phyloP scores from a whole-genome alignment of 2,329 filamentous ascomycete species.

The Aspergillus niger region DNA sequence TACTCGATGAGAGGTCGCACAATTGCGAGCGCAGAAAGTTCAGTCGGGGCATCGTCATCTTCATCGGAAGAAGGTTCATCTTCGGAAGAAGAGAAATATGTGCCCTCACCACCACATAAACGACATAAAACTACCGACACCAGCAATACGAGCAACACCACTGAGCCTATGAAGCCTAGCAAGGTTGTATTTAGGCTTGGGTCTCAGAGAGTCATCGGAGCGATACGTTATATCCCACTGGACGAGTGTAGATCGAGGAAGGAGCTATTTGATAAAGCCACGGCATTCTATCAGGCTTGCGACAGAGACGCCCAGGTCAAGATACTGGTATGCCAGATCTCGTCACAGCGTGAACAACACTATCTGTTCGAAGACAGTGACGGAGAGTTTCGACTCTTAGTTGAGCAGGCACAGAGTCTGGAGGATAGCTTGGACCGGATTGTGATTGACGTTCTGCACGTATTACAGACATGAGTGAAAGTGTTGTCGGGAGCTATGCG shows the following conservation, averaged over 20 bases:
- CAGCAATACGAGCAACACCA: neutral
- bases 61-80: neutral
- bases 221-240: conserved; percentile 22
- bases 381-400: conserved; percentile 26
- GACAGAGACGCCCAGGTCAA: conserved; percentile 13
- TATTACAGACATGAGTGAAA: neutral
- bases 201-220: conserved; percentile 11
- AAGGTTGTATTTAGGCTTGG: conserved; percentile 23
- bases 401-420: conserved; percentile 16
- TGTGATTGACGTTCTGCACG: conserved; percentile 1
- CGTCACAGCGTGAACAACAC: conserved; percentile 12
- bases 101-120: neutral
- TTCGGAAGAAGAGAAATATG: conserved; percentile 3
- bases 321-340: conserved; percentile 20
- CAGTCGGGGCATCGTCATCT: neutral
- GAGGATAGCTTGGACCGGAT: neutral
- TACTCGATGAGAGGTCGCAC: neutral
- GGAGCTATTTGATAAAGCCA: conserved; percentile 25
- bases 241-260: conserved; percentile 17
- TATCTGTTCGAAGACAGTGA: conserved; percentile 25
- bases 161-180: neutral
- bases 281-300: conserved; percentile 21
- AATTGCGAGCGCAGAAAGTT: neutral
- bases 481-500: neutral
- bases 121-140: neutral